A percentile compares a stretch with the other conserved stretches of the same genome.
Evolutionary conservation across 805 yeast genomes (phyloP).

Genomic region (Pichia ethanolica): DNA sequence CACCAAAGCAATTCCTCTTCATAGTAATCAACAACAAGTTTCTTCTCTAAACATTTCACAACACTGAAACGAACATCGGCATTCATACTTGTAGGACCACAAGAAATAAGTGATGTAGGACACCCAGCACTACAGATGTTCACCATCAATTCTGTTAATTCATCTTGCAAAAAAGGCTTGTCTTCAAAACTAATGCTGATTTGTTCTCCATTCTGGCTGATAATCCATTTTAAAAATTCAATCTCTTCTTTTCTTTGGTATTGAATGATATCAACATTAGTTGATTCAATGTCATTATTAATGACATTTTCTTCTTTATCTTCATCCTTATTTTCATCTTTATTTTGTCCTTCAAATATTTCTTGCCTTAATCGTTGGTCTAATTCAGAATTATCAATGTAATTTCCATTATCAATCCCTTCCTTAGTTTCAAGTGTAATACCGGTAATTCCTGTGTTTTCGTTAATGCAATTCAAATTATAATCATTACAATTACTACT

Average conservation of each 20-base stretch:
- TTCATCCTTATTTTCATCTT: no score
- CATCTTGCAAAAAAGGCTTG: slow-evolving; percentile 20
- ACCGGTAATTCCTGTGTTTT: no score
- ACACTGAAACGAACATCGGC: slow-evolving; percentile 29
- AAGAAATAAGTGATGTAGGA: slow-evolving; percentile 28
- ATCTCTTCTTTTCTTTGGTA: slow-evolving; percentile 2
- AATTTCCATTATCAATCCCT: no score
- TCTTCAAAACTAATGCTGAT: slow-evolving; percentile 21
- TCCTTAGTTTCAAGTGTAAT: no score
- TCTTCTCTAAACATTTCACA: slow-evolving; percentile 22
- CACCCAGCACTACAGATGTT: slow-evolving; percentile 10
- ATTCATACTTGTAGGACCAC: slow-evolving; percentile 31
- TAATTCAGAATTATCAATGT: no score
- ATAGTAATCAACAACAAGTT: slow-evolving; percentile 28
- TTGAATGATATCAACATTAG: background rate
- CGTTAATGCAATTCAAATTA: no score
- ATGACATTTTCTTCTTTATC: background rate
- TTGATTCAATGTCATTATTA: background rate
- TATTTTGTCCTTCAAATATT: no score
- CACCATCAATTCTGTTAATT: slow-evolving; percentile 16
- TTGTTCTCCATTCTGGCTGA: slow-evolving; percentile 12
- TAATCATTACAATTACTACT: no score
- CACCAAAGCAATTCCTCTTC: slow-evolving; percentile 34
- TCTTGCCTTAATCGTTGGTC: no score
- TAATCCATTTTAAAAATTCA: slow-evolving; percentile 13